These are phyloP conservation scores for Colletotrichum euphorbiae DNA, from an alignment of 2,329 filamentous ascomycete genomes.

Conservation along the genomic window DNA sequence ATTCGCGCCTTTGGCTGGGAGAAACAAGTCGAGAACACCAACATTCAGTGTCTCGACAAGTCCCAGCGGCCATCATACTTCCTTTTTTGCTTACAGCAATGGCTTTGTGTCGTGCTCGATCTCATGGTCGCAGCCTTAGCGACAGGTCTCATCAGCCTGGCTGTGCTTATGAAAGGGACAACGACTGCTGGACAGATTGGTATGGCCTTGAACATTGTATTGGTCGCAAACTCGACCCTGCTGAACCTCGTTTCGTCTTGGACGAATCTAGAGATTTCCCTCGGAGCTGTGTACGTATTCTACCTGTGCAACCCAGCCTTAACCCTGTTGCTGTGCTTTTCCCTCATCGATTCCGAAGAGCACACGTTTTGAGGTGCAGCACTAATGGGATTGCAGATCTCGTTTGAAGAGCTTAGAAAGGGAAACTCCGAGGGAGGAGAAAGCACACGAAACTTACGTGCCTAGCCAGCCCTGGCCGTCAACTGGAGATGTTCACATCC, in stretches of 20 bases:
- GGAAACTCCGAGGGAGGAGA: constrained; percentile 45
- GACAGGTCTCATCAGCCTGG: constrained; percentile 57
- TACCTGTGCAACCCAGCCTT: too few relatives aligned
- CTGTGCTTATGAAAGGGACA: constrained; percentile 46
- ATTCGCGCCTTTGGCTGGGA: constrained; percentile 69
- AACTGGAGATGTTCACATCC: constrained; percentile 48
- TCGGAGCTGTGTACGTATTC: constrained; percentile 43
- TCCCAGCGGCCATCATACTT: constrained; percentile 70
- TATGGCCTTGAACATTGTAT: constrained; percentile 44
- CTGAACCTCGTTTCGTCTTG: constrained; percentile 47
- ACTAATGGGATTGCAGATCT: constrained; percentile 15
- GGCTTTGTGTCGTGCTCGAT: constrained; percentile 65
- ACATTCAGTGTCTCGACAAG: constrained; percentile 60
- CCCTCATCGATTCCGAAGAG: not conserved
- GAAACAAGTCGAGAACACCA: constrained; percentile 54
- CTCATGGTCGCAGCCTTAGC: constrained; percentile 60
- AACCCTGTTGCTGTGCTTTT: not conserved
- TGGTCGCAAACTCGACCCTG: constrained; percentile 46
- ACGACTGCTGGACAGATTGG: constrained; percentile 33
- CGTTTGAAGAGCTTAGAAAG: constrained; percentile 46
- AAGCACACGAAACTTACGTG: constrained; percentile 38
- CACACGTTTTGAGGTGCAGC: too few relatives aligned
- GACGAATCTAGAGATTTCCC: constrained; percentile 46
- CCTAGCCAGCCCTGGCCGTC: constrained; percentile 49
- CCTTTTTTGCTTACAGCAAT: constrained; percentile 67